These are phyloP conservation scores for Macadamia integrifolia DNA, from an alignment of 164 flowering plant species.

Conservation along the genomic window DNA sequence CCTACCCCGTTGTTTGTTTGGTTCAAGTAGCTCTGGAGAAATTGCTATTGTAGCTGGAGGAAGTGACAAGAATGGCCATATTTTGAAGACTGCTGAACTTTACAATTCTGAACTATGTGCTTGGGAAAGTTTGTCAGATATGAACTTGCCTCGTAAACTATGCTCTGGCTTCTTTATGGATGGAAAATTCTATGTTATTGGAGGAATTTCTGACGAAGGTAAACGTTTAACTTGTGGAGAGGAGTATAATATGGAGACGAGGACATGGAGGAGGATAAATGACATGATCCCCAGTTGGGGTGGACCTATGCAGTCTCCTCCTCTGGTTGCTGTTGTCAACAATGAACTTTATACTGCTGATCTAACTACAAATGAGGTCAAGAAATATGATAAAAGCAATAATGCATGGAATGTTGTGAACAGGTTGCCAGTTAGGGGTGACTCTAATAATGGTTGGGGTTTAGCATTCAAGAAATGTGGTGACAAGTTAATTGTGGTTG, in stretches of 20 bases:
- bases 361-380: conserved; percentile 28
- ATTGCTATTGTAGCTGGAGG: conserved; percentile 41
- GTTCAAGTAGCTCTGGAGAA: conserved; percentile 35
- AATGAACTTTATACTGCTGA: conserved; percentile 38
- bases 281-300: conserved; percentile 26
- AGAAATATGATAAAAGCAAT: conserved; percentile 33
- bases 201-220: conserved; percentile 20
- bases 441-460: conserved; percentile 40
- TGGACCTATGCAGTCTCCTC: conserved; percentile 25
- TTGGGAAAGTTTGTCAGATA: conserved; percentile 32
- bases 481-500: conserved; percentile 30
- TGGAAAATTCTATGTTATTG: conserved; percentile 36
- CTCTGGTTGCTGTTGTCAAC: conserved; percentile 41
- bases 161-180: conserved; percentile 45
- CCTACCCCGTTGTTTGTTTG: conserved; percentile 36
- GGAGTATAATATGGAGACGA: conserved; percentile 28
- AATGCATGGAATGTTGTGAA: conserved; percentile 26
- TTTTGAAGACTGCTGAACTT: conserved; percentile 31
- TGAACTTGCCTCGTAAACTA: conserved; percentile 32
- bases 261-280: conserved; percentile 31
- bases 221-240: conserved; percentile 34
- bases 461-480: conserved; percentile 43
- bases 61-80: conserved; percentile 24
- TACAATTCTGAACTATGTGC: conserved; percentile 28
- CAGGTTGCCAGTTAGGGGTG: conserved; percentile 34